phyloP scores from a whole-genome alignment of 441 rosid species.

The Syzygium malaccense region DNA sequence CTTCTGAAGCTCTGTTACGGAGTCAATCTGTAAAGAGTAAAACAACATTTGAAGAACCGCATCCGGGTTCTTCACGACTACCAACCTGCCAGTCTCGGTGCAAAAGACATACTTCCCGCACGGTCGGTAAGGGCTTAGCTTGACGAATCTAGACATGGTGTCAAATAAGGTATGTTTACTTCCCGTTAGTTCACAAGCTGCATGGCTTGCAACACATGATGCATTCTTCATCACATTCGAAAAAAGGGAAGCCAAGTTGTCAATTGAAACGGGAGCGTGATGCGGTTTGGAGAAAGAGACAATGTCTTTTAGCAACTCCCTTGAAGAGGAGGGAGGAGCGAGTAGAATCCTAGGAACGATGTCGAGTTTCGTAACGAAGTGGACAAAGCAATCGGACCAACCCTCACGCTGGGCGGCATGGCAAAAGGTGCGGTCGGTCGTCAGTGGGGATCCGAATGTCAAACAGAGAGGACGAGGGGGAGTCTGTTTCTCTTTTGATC shows the following conservation, averaged over 20 bases:
- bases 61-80: constrained; percentile 53
- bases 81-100: constrained; percentile 33
- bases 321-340: background rate
- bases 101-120: constrained; percentile 60
- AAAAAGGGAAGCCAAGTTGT: constrained; percentile 17
- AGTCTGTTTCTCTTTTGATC: background rate
- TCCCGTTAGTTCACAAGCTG: constrained; percentile 55
- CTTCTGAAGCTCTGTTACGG: constrained; percentile 17
- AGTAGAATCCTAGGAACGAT: background rate
- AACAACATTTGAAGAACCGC: constrained; percentile 66
- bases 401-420: background rate
- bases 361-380: background rate
- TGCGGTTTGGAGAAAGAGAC: background rate
- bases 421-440: background rate
- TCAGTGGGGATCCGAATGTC: background rate
- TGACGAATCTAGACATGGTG: constrained; percentile 44
- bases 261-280: background rate
- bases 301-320: background rate
- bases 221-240: constrained; percentile 43
- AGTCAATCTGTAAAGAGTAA: constrained; percentile 42
- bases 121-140: constrained; percentile 72
- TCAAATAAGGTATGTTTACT: constrained; percentile 52
- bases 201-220: constrained; percentile 42
- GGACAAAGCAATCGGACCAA: background rate
- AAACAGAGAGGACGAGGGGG: background rate